Base-by-base conservation (phyloP, 148 eudicot genomes). In the Tetragonia tetragonoides region DNA sequence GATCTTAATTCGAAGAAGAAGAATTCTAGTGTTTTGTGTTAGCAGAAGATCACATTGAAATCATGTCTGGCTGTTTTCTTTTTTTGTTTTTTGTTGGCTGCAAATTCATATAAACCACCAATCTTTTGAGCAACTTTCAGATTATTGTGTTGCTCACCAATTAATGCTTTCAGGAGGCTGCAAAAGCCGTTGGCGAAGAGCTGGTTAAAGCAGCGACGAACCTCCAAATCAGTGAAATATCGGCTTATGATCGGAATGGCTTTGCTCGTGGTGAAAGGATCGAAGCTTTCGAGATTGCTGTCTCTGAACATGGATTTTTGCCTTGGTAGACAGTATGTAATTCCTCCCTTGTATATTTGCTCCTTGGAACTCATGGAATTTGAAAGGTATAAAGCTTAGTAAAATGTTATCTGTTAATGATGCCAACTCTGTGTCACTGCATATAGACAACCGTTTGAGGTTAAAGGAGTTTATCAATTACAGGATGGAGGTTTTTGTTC, bases 171-270 rank as follows among this genome's bases (percentile, higher is more conserved):
- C 86, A 95, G 99, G 97, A 91, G 79, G 97, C 94, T 65, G 97
- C 97, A 66, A 83, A 84, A 79, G 91, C 80, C 39, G 90, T 95
- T 37, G 99, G 99, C 17, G 91, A 91, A 77, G 93, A 93, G 86
- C 93, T 95, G 74, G 87, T 93, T 18, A 93, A 89, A 86, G 81
- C 92, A 75, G 95, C 97, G 78, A 70, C 85, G 51, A 81, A 85
- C 73, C 93, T 95, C 53, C 67, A 87, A 64, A 87, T 95, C 46
- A 70, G 77, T 60, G 97, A 93, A 76, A 90, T 95, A 64, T 91
- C 98, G 46, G 85, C 85, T 24, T 95, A 93, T 82, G 97, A 93
- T 90, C 86, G 91, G 21, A 95, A 93, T 84, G 90, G 93, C 10
- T 83, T 67, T 57, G 84, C 87, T 75, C 51, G 80, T 44, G 92